phyloP scores from a whole-genome alignment of 2,329 filamentous ascomycete genomes.

The Fonsecaea pedrosoi region DNA sequence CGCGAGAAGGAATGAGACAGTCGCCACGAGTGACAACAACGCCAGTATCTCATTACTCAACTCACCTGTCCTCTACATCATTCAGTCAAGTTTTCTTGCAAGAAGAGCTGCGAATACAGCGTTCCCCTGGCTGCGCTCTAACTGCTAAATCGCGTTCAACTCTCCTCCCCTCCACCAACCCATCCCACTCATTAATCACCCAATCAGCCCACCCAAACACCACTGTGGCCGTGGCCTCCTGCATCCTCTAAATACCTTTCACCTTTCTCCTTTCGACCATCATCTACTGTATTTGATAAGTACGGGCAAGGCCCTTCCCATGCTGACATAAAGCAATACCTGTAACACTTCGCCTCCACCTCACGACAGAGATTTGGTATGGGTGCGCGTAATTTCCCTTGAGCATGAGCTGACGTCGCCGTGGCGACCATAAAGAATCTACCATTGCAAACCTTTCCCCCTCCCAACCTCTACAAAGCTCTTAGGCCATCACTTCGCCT shows the following conservation, averaged over 20 bases:
- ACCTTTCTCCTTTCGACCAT: not conserved
- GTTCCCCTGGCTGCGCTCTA: too few relatives aligned
- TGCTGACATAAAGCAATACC: conserved; percentile 17
- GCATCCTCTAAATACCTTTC: conserved; percentile 6
- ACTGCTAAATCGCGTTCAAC: too few relatives aligned
- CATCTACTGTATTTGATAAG: conserved; percentile 7
- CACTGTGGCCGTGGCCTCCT: not conserved
- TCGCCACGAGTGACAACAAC: conserved; percentile 6
- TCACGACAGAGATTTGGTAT: conserved; percentile 4
- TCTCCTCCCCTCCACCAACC: too few relatives aligned
- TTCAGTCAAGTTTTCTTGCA: not conserved
- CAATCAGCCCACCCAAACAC: not conserved
- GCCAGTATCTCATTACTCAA: not conserved
- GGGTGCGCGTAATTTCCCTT: not conserved
- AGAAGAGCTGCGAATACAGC: not conserved
- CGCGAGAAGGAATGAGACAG: conserved; percentile 1
- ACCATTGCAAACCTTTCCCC: not conserved
- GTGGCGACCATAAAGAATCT: conserved; percentile 16
- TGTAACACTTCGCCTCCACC: not conserved
- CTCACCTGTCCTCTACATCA: not conserved
- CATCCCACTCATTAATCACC: too few relatives aligned
- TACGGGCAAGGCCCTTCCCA: conserved; percentile 5
- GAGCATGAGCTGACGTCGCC: not conserved
- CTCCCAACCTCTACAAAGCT: too few relatives aligned
- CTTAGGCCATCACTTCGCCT: not conserved